Conservation (phyloP, 78 protist genomes). For the Mantamonas sphyraenae region DNA sequence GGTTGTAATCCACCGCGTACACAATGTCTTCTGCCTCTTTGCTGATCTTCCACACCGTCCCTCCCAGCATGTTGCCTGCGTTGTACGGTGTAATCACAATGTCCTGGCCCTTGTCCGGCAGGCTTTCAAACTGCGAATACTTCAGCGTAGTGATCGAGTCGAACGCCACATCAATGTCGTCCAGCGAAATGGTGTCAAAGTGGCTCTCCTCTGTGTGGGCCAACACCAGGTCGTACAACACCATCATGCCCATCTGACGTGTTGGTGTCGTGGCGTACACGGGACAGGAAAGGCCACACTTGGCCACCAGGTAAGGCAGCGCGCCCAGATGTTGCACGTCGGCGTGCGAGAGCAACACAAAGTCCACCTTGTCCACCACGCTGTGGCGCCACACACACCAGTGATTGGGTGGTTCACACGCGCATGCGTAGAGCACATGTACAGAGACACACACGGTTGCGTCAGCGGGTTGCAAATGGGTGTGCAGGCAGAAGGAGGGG, state of each 20-base stretch:
- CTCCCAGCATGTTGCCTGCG: conserved; percentile 78
- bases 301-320: conserved; percentile 62
- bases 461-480: background rate
- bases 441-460: background rate
- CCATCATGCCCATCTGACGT: conserved; percentile 74
- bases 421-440: background rate
- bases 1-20: conserved; percentile 81
- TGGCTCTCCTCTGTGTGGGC: background rate
- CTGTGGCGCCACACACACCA: background rate
- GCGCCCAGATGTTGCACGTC: conserved; percentile 84
- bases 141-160: background rate
- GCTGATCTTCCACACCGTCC: conserved; percentile 79
- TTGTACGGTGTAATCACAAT: conserved; percentile 24
- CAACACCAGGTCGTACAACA: conserved; percentile 55
- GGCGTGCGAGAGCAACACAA: conserved; percentile 73
- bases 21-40: conserved; percentile 76
- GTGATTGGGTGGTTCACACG: background rate
- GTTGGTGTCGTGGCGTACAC: conserved; percentile 85
- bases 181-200: conserved; percentile 13
- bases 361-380: conserved; percentile 51
- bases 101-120: background rate
- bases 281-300: conserved; percentile 48
- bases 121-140: conserved; percentile 22
- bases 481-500: background rate
- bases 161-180: conserved; percentile 41